Base-by-base conservation (phyloP, 2,329 filamentous ascomycete genomes). In the Epichloe gansuensis region DNA sequence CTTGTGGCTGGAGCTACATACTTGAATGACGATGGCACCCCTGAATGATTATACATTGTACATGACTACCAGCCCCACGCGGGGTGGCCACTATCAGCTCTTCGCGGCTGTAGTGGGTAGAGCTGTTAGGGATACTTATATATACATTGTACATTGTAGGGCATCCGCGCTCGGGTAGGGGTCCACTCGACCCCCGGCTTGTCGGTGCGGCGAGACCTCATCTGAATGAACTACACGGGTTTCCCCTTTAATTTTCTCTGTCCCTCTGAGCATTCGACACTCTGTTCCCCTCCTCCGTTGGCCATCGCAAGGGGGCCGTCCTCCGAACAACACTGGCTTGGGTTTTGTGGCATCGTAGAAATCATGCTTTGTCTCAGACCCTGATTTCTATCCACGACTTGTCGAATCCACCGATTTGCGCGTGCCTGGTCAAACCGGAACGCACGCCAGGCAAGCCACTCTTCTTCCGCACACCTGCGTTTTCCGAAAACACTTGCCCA, bases 1-100 rank as follows among this genome's bases (percentile, higher is more conserved):
- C 54, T 52, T 52, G 34, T 54, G 51, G 47, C 51, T 50, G 43
- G 40, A 42, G 31, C 31, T 31, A 31, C 8, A 31, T 9, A 3
- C 17, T 1, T 21, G 17, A 21, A 21, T 21, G 17, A 21, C 17
- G 17, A 21, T 21, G 17, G 17, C 17, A 21, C 17, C 17, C 17
- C 17, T 21, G 17, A 21, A 21, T 2, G 17, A 21, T 21, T 21
- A 2, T 21, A 21, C 17, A 21, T 21, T 21, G 17, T 21, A 21
- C 17, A 21, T 21, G 17, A 21, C 1, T 21, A 21, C 17, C 17
- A 21, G 17, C 17, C 17, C 17, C 17, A 21, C 2, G 17, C 17
- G 17, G 17, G 17, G 17, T 2, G 17, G 17, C 17, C 17, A 21
- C 17, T 21, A 21, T 21, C 17, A 21, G 17, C 17, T 21, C 17